These are phyloP conservation scores for Vaccinium darrowii DNA, from an alignment of 148 eudicot species.

Conservation along the genomic window DNA sequence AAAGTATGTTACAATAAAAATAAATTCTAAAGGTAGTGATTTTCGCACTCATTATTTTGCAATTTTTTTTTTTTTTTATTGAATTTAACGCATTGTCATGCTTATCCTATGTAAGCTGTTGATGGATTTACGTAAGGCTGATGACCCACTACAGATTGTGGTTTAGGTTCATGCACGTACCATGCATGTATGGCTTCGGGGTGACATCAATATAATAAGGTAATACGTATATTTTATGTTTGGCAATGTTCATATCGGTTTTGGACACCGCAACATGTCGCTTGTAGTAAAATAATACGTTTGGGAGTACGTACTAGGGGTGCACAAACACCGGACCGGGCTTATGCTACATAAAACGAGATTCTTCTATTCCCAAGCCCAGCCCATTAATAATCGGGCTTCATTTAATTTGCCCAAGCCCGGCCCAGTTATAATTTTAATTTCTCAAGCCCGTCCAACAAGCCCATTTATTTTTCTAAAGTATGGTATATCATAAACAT, in stretches of 20 bases:
- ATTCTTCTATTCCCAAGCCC: too few species aligned
- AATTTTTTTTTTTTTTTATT: too few species aligned
- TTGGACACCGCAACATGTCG: neutral
- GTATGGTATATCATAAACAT: too few species aligned
- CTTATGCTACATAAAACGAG: too few species aligned
- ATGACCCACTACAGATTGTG: neutral
- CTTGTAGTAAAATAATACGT: neutral
- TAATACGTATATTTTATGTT: neutral
- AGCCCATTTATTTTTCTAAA: too few species aligned
- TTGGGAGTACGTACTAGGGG: too few species aligned
- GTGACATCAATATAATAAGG: neutral
- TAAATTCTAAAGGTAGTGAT: neutral
- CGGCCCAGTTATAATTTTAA: too few species aligned
- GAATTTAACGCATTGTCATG: neutral
- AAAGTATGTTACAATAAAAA: neutral
- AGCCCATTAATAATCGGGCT: too few species aligned
- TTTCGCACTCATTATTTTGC: neutral
- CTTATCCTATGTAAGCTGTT: neutral
- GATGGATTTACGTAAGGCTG: conserved; percentile 5
- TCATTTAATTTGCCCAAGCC: too few species aligned
- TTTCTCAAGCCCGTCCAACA: too few species aligned
- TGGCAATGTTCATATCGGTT: neutral
- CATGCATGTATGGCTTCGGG: neutral
- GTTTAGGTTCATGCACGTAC: conserved; percentile 8
- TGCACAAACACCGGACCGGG: too few species aligned